phyloP scores from a whole-genome alignment of 345 rosid species.

The Pistacia integerrima region DNA sequence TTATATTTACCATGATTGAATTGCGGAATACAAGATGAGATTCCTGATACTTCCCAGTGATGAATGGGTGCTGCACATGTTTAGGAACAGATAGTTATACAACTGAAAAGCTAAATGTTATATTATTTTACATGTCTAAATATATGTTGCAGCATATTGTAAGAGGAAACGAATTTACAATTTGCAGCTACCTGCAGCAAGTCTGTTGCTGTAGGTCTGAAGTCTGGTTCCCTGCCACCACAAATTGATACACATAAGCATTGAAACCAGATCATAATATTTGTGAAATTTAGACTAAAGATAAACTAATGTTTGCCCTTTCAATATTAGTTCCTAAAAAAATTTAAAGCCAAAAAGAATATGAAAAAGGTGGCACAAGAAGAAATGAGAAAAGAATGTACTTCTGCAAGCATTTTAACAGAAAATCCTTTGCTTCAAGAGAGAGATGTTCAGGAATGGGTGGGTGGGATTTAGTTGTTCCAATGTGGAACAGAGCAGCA shows the following conservation, averaged over 20 bases:
- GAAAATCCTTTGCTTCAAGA: conserved; percentile 79
- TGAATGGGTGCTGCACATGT: conserved; percentile 79
- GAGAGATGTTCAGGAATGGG: conserved; percentile 92
- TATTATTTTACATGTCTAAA: background rate
- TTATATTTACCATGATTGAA: conserved; percentile 54
- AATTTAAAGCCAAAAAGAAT: background rate
- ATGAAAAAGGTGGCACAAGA: background rate
- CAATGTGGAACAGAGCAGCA: conserved; percentile 93
- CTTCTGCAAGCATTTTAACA: conserved; percentile 84
- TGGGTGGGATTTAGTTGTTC: conserved; percentile 93
- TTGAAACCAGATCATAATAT: background rate
- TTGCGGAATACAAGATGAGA: conserved; percentile 39
- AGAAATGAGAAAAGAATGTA: conserved; percentile 29
- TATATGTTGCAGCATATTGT: background rate
- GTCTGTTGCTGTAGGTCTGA: conserved; percentile 73
- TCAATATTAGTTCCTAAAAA: background rate
- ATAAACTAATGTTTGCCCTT: conserved; percentile 1
- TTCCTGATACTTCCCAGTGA: conserved; percentile 62
- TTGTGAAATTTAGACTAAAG: background rate
- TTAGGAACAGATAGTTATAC: conserved; percentile 22
- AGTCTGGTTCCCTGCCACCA: conserved; percentile 75
- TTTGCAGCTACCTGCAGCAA: conserved; percentile 65
- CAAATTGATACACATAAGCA: conserved; percentile 13
- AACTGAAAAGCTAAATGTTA: conserved; percentile 14
- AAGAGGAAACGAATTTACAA: conserved; percentile 7